These are phyloP conservation scores for Teunomyces pallodes DNA, from an alignment of 805 yeast species.

Conservation along the genomic window DNA sequence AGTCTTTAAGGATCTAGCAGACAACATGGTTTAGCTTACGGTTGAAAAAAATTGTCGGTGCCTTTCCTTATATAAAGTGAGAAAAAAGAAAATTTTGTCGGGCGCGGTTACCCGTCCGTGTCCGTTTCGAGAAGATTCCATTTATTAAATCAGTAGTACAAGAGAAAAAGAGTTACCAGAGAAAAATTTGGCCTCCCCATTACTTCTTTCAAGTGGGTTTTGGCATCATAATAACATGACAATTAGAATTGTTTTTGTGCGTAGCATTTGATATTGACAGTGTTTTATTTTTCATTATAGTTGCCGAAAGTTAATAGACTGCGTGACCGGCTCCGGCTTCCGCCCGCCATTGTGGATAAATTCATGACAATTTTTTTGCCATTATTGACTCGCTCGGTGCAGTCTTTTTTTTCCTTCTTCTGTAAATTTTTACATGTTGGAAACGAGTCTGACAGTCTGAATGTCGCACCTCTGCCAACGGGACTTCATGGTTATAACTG, in stretches of 20 bases:
- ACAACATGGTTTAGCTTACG: conserved; percentile 30
- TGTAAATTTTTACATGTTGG: neutral
- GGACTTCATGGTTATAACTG: neutral
- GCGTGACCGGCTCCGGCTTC: too few relatives aligned
- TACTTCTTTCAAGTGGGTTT: too few relatives aligned
- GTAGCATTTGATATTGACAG: too few relatives aligned
- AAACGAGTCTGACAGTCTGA: conserved; percentile 6
- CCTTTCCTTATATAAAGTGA: conserved; percentile 3
- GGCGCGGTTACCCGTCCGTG: conserved; percentile 20
- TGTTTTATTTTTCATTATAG: too few relatives aligned
- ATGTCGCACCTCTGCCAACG: neutral
- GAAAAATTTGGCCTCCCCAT: too few relatives aligned
- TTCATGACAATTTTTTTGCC: too few relatives aligned
- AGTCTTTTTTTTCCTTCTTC: neutral
- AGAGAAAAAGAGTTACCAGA: neutral
- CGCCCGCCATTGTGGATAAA: too few relatives aligned
- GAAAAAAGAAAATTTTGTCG: conserved; percentile 17
- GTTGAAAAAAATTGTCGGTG: neutral
- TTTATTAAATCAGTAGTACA: conserved; percentile 1
- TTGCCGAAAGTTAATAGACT: too few relatives aligned
- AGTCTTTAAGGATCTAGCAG: conserved; percentile 40
- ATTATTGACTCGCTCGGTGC: too few relatives aligned
- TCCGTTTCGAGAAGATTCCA: neutral
- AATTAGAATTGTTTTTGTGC: too few relatives aligned
- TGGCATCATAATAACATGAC: too few relatives aligned